Evolutionary conservation across 495 filamentous ascomycete species (phyloP).

Genomic region (Lasiosphaeriaceae sp.): DNA sequence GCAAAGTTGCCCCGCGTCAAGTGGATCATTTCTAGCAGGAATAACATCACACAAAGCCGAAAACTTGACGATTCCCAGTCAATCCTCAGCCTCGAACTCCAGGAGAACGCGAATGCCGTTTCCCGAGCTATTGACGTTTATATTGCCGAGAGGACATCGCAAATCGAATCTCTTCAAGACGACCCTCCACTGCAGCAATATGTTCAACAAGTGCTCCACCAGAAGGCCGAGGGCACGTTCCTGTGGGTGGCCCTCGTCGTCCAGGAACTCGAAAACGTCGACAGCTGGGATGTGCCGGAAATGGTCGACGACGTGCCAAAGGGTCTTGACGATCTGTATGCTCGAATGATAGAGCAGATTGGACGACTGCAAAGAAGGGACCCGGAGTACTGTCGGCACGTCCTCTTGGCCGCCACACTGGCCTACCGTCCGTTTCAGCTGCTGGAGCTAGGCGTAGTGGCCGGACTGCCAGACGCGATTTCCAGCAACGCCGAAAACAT

Average conservation of each 20-base stretch:
- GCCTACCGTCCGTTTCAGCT: slow-evolving; percentile 13
- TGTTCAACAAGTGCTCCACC: not conserved
- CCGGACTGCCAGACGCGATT: not conserved
- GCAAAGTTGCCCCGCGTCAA: not conserved
- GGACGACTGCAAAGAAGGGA: not conserved
- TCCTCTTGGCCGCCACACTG: slow-evolving; percentile 12
- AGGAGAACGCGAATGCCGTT: not conserved
- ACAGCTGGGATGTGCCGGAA: not conserved
- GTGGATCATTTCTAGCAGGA: not conserved
- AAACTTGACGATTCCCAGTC: not conserved
- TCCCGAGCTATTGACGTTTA: not conserved
- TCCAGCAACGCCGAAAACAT: too few species aligned
- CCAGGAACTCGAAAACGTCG: not conserved
- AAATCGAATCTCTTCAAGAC: not conserved
- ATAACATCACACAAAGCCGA: not conserved
- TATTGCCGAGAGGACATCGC: not conserved
- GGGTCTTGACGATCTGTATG: slow-evolving; percentile 17
- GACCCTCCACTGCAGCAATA: not conserved
- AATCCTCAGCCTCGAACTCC: not conserved
- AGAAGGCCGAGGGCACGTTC: not conserved
- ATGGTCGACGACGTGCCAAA: slow-evolving; percentile 7
- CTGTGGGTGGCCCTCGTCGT: not conserved
- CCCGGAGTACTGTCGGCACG: slow-evolving; percentile 2
- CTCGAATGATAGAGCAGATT: slow-evolving; percentile 18
- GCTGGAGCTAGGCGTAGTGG: not conserved